A percentile compares a stretch with the other conserved stretches of the same genome.
Evolutionary conservation across 352 stramenopile genomes (phyloP).

Genomic region (Phytophthora hibernalis): DNA sequence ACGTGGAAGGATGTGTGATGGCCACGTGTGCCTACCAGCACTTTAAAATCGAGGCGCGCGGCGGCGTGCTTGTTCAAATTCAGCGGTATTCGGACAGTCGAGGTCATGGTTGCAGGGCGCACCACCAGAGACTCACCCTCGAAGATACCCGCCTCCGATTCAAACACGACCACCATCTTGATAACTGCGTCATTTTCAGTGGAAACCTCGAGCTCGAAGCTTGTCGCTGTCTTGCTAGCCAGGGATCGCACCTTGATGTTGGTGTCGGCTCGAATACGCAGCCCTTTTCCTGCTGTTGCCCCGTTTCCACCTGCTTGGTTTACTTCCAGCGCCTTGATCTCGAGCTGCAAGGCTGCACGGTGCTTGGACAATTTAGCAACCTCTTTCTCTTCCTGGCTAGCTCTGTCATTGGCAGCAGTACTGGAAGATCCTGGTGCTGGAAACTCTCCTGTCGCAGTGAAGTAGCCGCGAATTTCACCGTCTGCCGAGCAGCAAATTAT

Average conservation of each 20-base stretch:
- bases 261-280: conserved; percentile 63
- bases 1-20: conserved; percentile 86
- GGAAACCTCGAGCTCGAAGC: conserved; percentile 83
- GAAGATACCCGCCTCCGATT: conserved; percentile 90
- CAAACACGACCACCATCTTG: conserved; percentile 88
- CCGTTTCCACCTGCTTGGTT: conserved; percentile 30
- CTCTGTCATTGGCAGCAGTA: conserved; percentile 45
- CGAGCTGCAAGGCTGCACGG: conserved; percentile 74
- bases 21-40: conserved; percentile 83
- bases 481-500: conserved; percentile 88
- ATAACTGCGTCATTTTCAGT: conserved; percentile 90
- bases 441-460: conserved; percentile 55
- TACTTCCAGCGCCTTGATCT: conserved; percentile 81
- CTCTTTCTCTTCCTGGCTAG: conserved; percentile 73
- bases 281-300: conserved; percentile 38
- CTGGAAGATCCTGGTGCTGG: conserved; percentile 25
- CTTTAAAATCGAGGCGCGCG: conserved; percentile 71
- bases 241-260: conserved; percentile 68
- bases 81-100: conserved; percentile 57
- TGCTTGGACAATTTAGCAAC: conserved; percentile 84
- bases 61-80: conserved; percentile 74
- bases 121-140: conserved; percentile 83
- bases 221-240: conserved; percentile 56
- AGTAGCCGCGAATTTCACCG: conserved; percentile 84
- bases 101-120: conserved; percentile 53